Evolutionary conservation across 2,329 filamentous ascomycete species (phyloP).

Genomic region (Penicillium oxalicum): DNA sequence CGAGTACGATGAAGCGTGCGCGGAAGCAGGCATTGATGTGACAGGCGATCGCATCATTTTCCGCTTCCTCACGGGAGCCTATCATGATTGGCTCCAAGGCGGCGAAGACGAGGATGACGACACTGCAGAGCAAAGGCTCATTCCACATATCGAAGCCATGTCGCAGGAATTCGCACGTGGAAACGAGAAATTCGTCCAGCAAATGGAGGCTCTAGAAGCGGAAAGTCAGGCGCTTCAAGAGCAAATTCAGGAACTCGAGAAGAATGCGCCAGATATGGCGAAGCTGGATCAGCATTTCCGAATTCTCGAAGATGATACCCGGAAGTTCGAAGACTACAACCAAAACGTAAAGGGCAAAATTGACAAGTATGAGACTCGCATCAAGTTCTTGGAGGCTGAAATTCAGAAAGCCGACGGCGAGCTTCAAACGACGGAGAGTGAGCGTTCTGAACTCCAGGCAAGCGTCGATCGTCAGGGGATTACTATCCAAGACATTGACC

Average conservation of each 20-base stretch:
- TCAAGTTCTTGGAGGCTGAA: conserved; percentile 77
- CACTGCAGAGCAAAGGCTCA: conserved; percentile 69
- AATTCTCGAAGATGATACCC: conserved; percentile 87
- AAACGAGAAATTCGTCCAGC: conserved; percentile 77
- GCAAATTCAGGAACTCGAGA: conserved; percentile 85
- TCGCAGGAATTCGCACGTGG: conserved; percentile 76
- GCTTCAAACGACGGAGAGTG: conserved; percentile 72
- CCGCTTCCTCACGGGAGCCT: conserved; percentile 81
- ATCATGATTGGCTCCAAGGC: conserved; percentile 88
- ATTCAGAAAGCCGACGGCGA: conserved; percentile 72
- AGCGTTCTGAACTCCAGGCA: conserved; percentile 71
- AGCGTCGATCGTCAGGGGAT: conserved; percentile 90
- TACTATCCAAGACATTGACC: conserved; percentile 96
- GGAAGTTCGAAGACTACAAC: conserved; percentile 95
- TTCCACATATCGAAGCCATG: conserved; percentile 83
- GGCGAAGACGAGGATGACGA: conserved; percentile 83
- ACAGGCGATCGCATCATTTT: conserved; percentile 90
- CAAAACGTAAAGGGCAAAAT: conserved; percentile 74
- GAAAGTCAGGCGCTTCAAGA: conserved; percentile 75
- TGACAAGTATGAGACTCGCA: conserved; percentile 78
- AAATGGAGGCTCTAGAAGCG: conserved; percentile 77
- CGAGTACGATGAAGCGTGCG: conserved; percentile 82
- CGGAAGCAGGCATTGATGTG: conserved; percentile 82
- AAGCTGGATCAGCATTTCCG: conserved; percentile 84
- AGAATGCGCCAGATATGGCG: conserved; percentile 74